Percentiles rank a stretch among this genome's conserved stretches.
phyloP scores from a whole-genome alignment of 805 yeast species.

The Yamadazyma tumulicola region DNA sequence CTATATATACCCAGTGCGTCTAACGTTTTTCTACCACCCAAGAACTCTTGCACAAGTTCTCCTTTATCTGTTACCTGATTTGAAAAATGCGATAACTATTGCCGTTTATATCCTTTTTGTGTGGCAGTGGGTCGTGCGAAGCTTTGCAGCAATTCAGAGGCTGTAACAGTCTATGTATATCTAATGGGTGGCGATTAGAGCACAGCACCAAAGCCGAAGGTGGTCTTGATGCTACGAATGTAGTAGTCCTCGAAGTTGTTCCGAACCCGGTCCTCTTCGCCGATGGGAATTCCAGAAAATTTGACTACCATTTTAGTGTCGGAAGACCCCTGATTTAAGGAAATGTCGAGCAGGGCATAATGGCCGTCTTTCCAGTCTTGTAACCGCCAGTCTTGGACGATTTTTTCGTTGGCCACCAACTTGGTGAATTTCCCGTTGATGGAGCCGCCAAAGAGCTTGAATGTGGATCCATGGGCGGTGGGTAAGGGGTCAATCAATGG shows the following conservation, averaged over 20 bases:
- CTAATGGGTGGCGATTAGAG: conserved; percentile 33
- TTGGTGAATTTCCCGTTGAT: conserved; percentile 66
- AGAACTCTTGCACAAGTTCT: too few species aligned
- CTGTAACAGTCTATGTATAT: too few species aligned
- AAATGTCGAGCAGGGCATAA: conserved; percentile 63
- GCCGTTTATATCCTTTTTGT: too few species aligned
- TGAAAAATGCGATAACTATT: too few species aligned
- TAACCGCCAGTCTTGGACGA: conserved; percentile 82
- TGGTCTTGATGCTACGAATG: conserved; percentile 80
- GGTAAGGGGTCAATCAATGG: conserved; percentile 48
- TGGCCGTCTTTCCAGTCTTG: conserved; percentile 87
- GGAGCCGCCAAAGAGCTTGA: conserved; percentile 82
- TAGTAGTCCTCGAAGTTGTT: conserved; percentile 87
- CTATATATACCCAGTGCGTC: too few species aligned
- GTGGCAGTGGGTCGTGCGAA: too few species aligned
- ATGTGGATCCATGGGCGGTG: conserved; percentile 58
- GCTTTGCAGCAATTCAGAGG: too few species aligned
- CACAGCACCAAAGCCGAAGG: conserved; percentile 96
- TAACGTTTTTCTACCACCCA: too few species aligned
- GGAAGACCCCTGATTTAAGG: conserved; percentile 71
- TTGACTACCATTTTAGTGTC: conserved; percentile 78
- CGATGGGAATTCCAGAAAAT: conserved; percentile 90
- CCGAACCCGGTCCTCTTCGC: conserved; percentile 86
- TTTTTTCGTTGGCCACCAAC: conserved; percentile 53
- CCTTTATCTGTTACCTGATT: too few species aligned